phyloP scores from a whole-genome alignment of 495 filamentous ascomycete species.

The Gamarada debralockiae region DNA sequence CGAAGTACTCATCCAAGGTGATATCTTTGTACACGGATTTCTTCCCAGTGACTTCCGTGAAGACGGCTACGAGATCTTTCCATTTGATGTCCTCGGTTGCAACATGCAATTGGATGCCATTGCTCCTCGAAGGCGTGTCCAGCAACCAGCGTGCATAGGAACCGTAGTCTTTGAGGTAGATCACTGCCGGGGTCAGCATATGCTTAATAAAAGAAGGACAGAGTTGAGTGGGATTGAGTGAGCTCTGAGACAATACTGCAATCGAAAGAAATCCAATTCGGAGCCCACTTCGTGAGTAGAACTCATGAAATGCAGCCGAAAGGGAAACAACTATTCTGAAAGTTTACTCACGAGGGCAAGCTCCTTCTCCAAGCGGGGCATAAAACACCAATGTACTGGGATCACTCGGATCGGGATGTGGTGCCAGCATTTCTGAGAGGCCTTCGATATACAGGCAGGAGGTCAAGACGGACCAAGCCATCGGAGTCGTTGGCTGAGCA shows the following conservation, averaged over 20 bases:
- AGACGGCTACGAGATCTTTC: neutral
- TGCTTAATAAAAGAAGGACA: no score
- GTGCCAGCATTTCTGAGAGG: conserved; percentile 15
- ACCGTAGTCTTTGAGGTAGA: neutral
- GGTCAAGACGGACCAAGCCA: conserved; percentile 34
- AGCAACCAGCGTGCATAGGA: conserved; percentile 1
- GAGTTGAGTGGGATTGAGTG: no score
- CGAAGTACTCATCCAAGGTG: neutral
- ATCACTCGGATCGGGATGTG: neutral
- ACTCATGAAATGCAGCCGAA: no score
- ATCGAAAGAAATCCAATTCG: no score
- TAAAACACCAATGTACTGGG: conserved; percentile 3
- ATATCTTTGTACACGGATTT: neutral
- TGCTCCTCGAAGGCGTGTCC: neutral
- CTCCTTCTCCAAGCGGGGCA: conserved; percentile 2
- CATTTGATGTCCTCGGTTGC: neutral
- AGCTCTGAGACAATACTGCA: no score
- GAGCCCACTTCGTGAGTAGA: no score
- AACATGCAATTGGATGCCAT: neutral
- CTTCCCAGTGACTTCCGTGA: neutral
- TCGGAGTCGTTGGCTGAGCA: conserved; percentile 17
- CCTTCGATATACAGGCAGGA: conserved; percentile 36
- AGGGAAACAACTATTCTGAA: no score
- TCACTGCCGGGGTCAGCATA: no score
- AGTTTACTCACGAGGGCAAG: no score